Base-by-base conservation (phyloP, 345 rosid genomes). In the Linum usitatissimum region DNA sequence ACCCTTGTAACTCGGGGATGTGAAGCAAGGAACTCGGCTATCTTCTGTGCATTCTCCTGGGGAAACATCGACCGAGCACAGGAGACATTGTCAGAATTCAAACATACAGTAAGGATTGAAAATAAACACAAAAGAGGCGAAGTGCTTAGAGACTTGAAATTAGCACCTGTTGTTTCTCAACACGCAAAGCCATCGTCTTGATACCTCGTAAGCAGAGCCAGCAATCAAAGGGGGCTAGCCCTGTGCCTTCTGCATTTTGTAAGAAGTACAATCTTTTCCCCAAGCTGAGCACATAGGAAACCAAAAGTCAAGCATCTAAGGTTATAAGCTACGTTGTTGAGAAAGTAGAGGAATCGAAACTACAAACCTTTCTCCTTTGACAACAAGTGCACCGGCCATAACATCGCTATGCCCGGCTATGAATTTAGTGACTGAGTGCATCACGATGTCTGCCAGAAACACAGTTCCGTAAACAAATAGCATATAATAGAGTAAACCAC, bases 311-410 rank as follows among this genome's bases (percentile, higher is more conserved):
- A 34, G 38, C 38, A 34, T 34, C 38, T 34, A 34, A 31, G 36
- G 36, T 31, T 31, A 31, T 31, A 31, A 34, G 38, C 38, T 34
- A 5, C 3, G 5, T 34, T 34, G 38, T 3, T 4, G 38, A 1
- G 3, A 28, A 18, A 55, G 30, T 45, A 49, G 19, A 57, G 13
- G 20, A 13, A 53, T 15, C n/a, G 38, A 60, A 61, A 64, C 9
- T 15, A 39, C 38, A 63, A 3, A 90, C 97, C 94, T 93, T 81
- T 90, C 87, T 59, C 88, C 96, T 78, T 79, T 93, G 38, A 90
- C 94, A n/a, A 93, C 85, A 74, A 93, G 92, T 59, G 87, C 99
- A 42, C 97, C 97, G 15, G 92, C 97, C 97, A 90, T 93, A 61
- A 93, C 73, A 76, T 93, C 96, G 72, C 97, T 86, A 69, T 90